Evolutionary conservation across 306 rosid genomes (phyloP), one percentile per base, ranked within the genome.

Genomic region (Cicer arietinum): DNA sequence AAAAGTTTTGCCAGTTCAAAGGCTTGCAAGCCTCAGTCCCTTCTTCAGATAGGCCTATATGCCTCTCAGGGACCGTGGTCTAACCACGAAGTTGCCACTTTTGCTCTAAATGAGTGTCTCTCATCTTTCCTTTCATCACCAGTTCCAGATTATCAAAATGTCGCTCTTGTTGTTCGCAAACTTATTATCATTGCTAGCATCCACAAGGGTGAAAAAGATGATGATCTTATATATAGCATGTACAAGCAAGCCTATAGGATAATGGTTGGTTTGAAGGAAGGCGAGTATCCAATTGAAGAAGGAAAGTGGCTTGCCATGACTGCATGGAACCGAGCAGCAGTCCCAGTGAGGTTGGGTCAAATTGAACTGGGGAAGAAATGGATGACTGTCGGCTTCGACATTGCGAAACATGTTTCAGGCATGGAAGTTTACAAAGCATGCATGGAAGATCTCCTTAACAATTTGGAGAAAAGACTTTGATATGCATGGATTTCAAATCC

Each of bases 261-360:
- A 74, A 88, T 94, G 93, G 93, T 94, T 77, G 98, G 98, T 52
- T 80, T 94, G 84, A 90, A 89, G 88, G 90, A 90, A 69, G 89
- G 89, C 7, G 96, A 89, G 66, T 94, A 88, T 80, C 98, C 98
- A 3, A 67, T 54, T 6, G 97, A 87, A 63, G 98, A 91, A 87
- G 98, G 90, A 60, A 94, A 94, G 66, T 94, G 98, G 98, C 89
- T 94, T 47, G 89, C 93, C 67, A 94, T 86, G 89, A 94, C 98
- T 0, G 96, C 98, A 18, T 94, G 98, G 97, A 94, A 94, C 77
- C 83, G 95, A 67, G 98, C 98, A 8, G 88, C 95, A 6, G 68
- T 89, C 68, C 95, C 98, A 0, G 84, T 94, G 85, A 71, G 94
- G 82, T 67, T 89, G 53, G 97, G 96, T 17, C 96, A 90, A 85